Evolutionary conservation across 75 land plant species (phyloP), one percentile per base, ranked within the genome.

Genomic region (Pseudotsuga menziesii): DNA sequence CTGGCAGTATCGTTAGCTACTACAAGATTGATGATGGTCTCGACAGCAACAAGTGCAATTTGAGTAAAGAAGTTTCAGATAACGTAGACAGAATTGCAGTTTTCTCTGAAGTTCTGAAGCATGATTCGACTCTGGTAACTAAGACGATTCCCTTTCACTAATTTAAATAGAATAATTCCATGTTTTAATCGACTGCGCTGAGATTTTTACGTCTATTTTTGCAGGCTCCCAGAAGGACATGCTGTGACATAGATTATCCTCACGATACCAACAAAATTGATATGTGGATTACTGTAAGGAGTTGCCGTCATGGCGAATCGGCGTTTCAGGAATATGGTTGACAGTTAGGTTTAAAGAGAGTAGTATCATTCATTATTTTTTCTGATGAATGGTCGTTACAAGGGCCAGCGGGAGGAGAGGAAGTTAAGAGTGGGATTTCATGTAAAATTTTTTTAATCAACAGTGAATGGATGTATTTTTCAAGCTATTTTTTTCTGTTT

Each of bases 141-240:
- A 60, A 60, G 35, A 52, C 25, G 6, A 55, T 39, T 4, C 57
- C 1, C 1, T 12, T 15, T 20, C 3, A 72, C 22, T 14, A 72
- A 25, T 5, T 22, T 20, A 19, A 19, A 6, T 6, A 22, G n/a
- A 22, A 22, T 60, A 22, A 60, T 20, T 60, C 22, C 22, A 19
- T 60, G 19, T 20, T 60, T 0, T 60, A 2, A 17, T 60, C 22
- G 0, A 20, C 7, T 22, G n/a, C 16, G 0, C 61, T 60, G n/a
- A 22, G n/a, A 60, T 60, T 60, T 60, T 60, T 0, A 20, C 7
- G 22, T 22, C 22, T 6, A 3, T 60, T 19, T 60, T 60, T 22
- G 20, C 58, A 73, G 75, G 75, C 75, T 15, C 75, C 58, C 1
- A 73, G 75, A 56, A 44, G 58, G 36, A 20, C 23, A 23, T 73